A percentile compares a stretch with the other conserved stretches of the same genome.
These are phyloP conservation scores for Cornus suecica DNA, from an alignment of 148 eudicot species.

Conservation along the genomic window DNA sequence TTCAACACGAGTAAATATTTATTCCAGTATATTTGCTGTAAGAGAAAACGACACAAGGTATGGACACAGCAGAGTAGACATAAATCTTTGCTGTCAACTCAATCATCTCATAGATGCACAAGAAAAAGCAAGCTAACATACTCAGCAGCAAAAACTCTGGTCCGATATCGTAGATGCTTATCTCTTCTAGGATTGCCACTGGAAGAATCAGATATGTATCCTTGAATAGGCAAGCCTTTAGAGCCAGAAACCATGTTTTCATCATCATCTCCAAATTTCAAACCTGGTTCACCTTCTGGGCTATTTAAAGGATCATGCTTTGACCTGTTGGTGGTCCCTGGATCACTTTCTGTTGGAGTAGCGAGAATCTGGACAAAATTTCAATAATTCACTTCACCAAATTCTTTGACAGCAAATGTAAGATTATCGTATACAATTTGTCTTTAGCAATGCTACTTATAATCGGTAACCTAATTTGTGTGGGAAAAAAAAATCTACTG, in stretches of 20 bases:
- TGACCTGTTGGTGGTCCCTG: conserved; percentile 28
- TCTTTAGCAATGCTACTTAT: neutral
- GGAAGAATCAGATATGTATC: conserved; percentile 40
- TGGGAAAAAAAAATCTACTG: neutral
- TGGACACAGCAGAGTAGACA: neutral
- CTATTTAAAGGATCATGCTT: conserved; percentile 41
- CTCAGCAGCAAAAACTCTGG: conserved; percentile 97
- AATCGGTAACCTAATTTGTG: neutral
- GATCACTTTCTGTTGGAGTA: conserved; percentile 53
- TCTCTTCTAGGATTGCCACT: conserved; percentile 49
- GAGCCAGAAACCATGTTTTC: conserved; percentile 87
- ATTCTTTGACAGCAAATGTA: neutral
- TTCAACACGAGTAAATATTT: neutral
- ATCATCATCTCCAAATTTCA: conserved; percentile 69
- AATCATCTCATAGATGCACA: conserved; percentile 5
- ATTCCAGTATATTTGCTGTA: neutral
- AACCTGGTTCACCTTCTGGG: conserved; percentile 41
- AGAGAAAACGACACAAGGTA: neutral
- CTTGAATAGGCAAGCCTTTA: conserved; percentile 33
- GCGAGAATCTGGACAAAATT: conserved; percentile 67
- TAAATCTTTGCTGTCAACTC: neutral
- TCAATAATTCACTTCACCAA: neutral
- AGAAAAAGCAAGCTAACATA: conserved; percentile 39
- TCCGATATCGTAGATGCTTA: conserved; percentile 86
- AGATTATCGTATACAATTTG: neutral